Percentiles rank a stretch among this genome's conserved stretches.
These are phyloP conservation scores for Hyaloscypha bicolor DNA, from an alignment of 495 filamentous ascomycete genomes.

Conservation along the genomic window DNA sequence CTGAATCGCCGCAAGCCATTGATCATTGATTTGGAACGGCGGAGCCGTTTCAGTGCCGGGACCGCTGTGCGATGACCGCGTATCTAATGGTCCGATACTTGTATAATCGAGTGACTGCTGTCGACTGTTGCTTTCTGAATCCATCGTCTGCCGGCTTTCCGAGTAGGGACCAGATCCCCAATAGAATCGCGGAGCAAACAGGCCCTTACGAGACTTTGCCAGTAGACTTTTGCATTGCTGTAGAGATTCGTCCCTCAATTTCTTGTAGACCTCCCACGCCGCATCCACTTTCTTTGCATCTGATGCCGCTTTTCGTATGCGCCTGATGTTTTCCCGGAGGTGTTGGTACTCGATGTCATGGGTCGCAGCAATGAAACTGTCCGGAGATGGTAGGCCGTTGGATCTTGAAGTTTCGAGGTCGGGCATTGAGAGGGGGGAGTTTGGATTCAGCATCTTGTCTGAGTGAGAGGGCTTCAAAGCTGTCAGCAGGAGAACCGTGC, in stretches of 20 bases:
- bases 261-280: conserved; percentile 37
- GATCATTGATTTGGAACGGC: conserved; percentile 24
- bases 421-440: conserved; percentile 15
- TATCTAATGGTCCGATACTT: conserved; percentile 22
- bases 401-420: conserved; percentile 27
- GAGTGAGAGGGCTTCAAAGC: conserved; percentile 5
- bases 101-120: conserved; percentile 21
- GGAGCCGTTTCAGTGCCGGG: conserved; percentile 15
- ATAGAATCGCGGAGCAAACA: not conserved
- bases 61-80: conserved; percentile 22
- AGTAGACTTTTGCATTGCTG: conserved; percentile 32
- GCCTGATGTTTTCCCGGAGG: conserved; percentile 31
- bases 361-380: conserved; percentile 24
- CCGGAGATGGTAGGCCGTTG: conserved; percentile 27
- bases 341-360: conserved; percentile 31
- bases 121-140: conserved; percentile 15
- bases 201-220: conserved; percentile 29
- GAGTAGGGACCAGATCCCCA: not conserved
- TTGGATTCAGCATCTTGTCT: conserved; percentile 22
- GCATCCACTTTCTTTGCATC: conserved; percentile 37
- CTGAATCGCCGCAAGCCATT: conserved; percentile 34
- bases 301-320: conserved; percentile 32
- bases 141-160: conserved; percentile 8
- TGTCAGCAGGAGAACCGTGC: not conserved
- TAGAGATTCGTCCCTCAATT: conserved; percentile 32